Evolutionary conservation across 495 filamentous ascomycete species (phyloP), one percentile per base, ranked within the genome.

Genomic region (Neurospora tetrasperma): DNA sequence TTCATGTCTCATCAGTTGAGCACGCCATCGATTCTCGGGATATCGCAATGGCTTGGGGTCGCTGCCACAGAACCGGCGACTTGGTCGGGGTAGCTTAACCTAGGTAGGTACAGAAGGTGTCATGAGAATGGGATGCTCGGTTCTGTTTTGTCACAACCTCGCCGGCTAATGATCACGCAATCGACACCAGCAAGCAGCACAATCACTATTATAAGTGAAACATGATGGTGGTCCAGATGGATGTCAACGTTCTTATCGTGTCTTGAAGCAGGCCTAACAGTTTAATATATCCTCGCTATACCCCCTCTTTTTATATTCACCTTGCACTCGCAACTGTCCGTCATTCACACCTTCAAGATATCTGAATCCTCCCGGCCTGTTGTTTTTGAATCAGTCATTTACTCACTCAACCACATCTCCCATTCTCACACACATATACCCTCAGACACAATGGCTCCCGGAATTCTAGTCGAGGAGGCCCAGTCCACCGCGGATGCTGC

Each of bases 381-480:
- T 2, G 14, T 12, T 41, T 40, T 38, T 42, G 18, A 35, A 54
- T 11, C 27, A 31, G 40, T 31, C 71, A 14, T 16, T 70, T 42
- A 23, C 8, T 42, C 69, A 39, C 54, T 18, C 20, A 59, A 35
- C 12, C 16, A 18, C 42, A 54, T n/a, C 44, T 20, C 27, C 5
- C 14, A 31, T 27, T 42, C 12, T 31, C 41, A 39, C 42, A 12
- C 23, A 41, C 46, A 69, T 27, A 70, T 14, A 18, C 6, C 48
- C 48, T 59, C 48, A 59, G 11, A 59, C 23, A 74, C 44, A 70
- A 82, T 82, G 80, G 80, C 80, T 6, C 80, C 80, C n/a, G 80
- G 80, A 59, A 14, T 77, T 69, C 79, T 82, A 39, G 71, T 80
- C 40, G 79, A 80, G 41, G 77, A 80, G 71, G 18, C 75, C 70